Evolutionary conservation across 2,329 filamentous ascomycete genomes (phyloP).

Genomic region (Waltergamsia citrina): DNA sequence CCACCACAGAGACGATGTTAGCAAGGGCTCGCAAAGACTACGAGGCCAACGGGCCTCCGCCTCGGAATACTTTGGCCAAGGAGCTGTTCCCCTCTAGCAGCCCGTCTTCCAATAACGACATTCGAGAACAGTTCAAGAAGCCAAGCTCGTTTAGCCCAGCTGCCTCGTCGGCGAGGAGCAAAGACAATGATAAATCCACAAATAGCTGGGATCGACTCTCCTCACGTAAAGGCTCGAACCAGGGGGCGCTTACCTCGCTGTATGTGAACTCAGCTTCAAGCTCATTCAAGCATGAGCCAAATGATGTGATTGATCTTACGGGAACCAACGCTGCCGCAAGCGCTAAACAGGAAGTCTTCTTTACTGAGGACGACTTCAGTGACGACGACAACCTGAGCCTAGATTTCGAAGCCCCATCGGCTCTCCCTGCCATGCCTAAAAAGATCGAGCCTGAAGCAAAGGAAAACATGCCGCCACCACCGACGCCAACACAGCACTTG

Average conservation of each 20-base stretch:
- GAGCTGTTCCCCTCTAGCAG: conserved; percentile 50
- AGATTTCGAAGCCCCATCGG: conserved; percentile 52
- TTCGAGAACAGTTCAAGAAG: conserved; percentile 41
- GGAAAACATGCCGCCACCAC: conserved; percentile 15
- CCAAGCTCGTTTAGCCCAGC: conserved; percentile 23
- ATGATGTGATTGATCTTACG: conserved; percentile 22
- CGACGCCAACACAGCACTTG: conserved; percentile 25
- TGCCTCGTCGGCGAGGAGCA: conserved; percentile 30
- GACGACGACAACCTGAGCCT: conserved; percentile 71
- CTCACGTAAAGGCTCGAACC: conserved; percentile 5
- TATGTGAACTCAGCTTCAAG: conserved; percentile 33
- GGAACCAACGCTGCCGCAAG: conserved; percentile 14
- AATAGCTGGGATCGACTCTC: conserved; percentile 12
- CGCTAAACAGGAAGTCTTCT: conserved; percentile 36
- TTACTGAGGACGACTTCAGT: conserved; percentile 77
- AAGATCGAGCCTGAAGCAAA: conserved; percentile 5
- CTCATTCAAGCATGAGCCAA: conserved; percentile 29
- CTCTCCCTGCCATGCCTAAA: conserved; percentile 24
- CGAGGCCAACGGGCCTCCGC: conserved; percentile 24
- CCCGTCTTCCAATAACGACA: conserved; percentile 34
- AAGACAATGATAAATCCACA: conserved; percentile 19
- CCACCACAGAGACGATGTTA: conserved; percentile 20
- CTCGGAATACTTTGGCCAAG: conserved; percentile 31
- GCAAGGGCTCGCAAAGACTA: conserved; percentile 24
- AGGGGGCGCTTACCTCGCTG: conserved; percentile 26